Evolutionary conservation across 1,284 basidiomycete genomes (phyloP).

Genomic region (Ganoderma multipileum): DNA sequence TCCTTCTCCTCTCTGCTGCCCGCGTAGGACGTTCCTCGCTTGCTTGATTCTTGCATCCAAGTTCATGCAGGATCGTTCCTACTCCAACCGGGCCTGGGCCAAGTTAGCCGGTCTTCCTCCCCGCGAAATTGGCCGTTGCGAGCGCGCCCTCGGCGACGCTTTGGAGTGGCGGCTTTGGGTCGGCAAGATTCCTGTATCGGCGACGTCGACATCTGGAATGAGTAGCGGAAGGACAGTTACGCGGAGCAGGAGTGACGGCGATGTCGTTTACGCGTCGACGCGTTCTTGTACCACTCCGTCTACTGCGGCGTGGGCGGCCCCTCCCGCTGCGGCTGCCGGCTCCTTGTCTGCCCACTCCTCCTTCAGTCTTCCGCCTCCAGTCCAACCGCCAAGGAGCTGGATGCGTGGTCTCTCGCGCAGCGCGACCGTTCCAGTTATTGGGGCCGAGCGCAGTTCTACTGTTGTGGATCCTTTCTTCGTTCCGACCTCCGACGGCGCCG

Average conservation of each 20-base stretch:
- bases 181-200: conserved; percentile 54
- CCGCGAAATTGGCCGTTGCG: conserved; percentile 81
- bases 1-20: conserved; percentile 86
- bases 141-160: conserved; percentile 80
- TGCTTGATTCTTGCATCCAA: conserved; percentile 90
- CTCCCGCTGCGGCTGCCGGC: conserved; percentile 20
- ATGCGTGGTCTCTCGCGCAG: conserved; percentile 33
- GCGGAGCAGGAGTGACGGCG: conserved; percentile 37
- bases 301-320: conserved; percentile 30
- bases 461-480: conserved; percentile 11
- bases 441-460: conserved; percentile 12
- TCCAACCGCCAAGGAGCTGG: conserved; percentile 14
- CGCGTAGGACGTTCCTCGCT: conserved; percentile 87
- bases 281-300: conserved; percentile 24
- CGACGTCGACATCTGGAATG: conserved; percentile 15
- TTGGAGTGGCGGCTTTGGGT: conserved; percentile 88
- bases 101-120: conserved; percentile 83
- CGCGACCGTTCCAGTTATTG: conserved; percentile 34
- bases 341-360: conserved; percentile 5
- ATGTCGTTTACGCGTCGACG: conserved; percentile 23
- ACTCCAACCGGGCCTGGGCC: conserved; percentile 92
- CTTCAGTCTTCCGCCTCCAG: conserved; percentile 21
- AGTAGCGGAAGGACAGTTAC: conserved; percentile 26
- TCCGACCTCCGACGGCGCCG: neutral
- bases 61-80: conserved; percentile 92